Evolutionary conservation across 176 grass and related monocot species (phyloP).

Genomic region (Carex scoparia): DNA sequence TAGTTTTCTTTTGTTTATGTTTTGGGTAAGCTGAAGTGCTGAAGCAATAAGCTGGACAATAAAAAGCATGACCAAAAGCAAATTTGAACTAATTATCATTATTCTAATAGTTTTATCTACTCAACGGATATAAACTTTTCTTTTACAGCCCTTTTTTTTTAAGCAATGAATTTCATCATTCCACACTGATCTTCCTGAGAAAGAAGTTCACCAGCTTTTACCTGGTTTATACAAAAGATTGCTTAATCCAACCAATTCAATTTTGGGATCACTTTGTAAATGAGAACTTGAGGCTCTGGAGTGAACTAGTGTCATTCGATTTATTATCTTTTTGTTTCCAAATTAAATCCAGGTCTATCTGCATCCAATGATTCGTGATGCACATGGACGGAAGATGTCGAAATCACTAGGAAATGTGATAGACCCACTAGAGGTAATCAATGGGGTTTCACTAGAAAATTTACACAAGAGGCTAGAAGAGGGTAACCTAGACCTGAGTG

Average conservation of each 20-base stretch:
- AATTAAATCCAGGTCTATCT: constrained; percentile 62
- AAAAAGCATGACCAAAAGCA: not conserved
- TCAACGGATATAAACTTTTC: not conserved
- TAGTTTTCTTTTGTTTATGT: not conserved
- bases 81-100: not conserved
- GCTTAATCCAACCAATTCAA: not conserved
- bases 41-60: not conserved
- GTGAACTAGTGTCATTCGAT: not conserved
- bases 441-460: constrained; percentile 58
- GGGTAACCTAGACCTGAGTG: constrained; percentile 74
- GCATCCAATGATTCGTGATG: constrained; percentile 87
- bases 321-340: not conserved
- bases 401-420: constrained; percentile 82
- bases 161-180: not conserved
- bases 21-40: not conserved
- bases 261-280: not conserved
- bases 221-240: not conserved
- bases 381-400: constrained; percentile 80
- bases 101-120: not conserved
- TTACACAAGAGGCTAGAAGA: constrained; percentile 73
- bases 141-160: not conserved
- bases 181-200: not conserved
- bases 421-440: constrained; percentile 86
- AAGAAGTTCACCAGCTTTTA: not conserved
- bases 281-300: not conserved